Evolutionary conservation across 2,329 filamentous ascomycete species (phyloP).

Genomic region (Alternaria sp.): DNA sequence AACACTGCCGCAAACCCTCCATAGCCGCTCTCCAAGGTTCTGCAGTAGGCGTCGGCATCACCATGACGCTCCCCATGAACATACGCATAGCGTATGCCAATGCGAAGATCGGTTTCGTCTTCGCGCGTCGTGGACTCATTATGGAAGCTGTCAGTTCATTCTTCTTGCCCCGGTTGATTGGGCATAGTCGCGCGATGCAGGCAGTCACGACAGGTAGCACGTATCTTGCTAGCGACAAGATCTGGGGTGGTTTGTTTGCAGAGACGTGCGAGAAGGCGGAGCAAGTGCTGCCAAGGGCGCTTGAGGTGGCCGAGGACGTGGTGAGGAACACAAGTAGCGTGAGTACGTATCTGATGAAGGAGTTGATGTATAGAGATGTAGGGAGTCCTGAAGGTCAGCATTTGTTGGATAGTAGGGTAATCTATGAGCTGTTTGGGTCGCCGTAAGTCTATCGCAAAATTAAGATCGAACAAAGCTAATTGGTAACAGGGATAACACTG

Average conservation of each 20-base stretch:
- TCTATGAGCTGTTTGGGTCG: constrained; percentile 67
- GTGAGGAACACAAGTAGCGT: constrained; percentile 71
- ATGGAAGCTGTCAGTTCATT: constrained; percentile 77
- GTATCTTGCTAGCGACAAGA: constrained; percentile 59
- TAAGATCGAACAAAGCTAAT: not conserved
- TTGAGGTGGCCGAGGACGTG: constrained; percentile 72
- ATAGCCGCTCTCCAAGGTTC: constrained; percentile 65
- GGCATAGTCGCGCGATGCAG: constrained; percentile 68
- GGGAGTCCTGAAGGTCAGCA: constrained; percentile 73
- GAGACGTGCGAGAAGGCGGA: constrained; percentile 67
- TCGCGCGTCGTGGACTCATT: constrained; percentile 72
- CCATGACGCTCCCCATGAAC: constrained; percentile 65
- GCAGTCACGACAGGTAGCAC: constrained; percentile 72
- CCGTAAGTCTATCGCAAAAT: constrained; percentile 41
- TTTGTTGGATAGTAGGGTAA: constrained; percentile 71
- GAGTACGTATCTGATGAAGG: constrained; percentile 71
- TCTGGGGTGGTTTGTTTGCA: constrained; percentile 70
- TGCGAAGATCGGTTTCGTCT: constrained; percentile 78
- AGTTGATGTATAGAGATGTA: constrained; percentile 71
- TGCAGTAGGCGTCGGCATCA: constrained; percentile 66
- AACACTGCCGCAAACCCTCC: constrained; percentile 64
- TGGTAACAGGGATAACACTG: constrained; percentile 65
- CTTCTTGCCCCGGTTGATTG: constrained; percentile 75
- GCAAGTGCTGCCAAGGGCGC: constrained; percentile 69
- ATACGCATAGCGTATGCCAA: constrained; percentile 62